These are phyloP conservation scores for Balamuthia mandrillaris DNA, from an alignment of 208 protist genomes.

Conservation along the genomic window DNA sequence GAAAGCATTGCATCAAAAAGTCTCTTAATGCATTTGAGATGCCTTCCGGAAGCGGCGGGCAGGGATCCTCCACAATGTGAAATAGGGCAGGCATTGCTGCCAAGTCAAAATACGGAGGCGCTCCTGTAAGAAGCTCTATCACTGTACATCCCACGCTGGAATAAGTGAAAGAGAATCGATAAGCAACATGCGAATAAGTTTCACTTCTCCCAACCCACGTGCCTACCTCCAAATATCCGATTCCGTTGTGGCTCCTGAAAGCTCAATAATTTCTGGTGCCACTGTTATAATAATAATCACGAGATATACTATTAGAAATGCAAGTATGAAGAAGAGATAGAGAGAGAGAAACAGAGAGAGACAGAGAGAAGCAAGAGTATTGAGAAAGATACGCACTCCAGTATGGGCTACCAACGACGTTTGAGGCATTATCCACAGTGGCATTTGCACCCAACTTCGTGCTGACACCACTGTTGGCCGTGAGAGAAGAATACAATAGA, in stretches of 20 bases:
- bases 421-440: slow-evolving; percentile 64
- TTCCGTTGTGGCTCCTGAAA: slow-evolving; percentile 68
- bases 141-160: slow-evolving; percentile 82
- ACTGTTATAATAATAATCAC: slow-evolving; percentile 50
- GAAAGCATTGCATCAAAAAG: slow-evolving; percentile 78
- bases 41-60: slow-evolving; percentile 75
- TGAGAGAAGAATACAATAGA: too few relatives aligned
- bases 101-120: slow-evolving; percentile 86
- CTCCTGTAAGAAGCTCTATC: slow-evolving; percentile 85
- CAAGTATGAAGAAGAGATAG: neutral
- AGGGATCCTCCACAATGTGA: slow-evolving; percentile 77
- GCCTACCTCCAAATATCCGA: slow-evolving; percentile 79
- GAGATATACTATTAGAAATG: neutral
- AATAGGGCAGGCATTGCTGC: slow-evolving; percentile 79
- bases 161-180: neutral
- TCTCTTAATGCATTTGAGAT: slow-evolving; percentile 67
- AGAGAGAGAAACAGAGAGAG: neutral
- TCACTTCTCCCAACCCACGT: neutral
- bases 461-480: too few relatives aligned
- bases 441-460: too few relatives aligned
- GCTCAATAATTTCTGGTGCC: slow-evolving; percentile 84
- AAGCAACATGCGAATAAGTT: neutral
- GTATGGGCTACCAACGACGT: slow-evolving; percentile 79
- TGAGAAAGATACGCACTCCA: slow-evolving; percentile 74
- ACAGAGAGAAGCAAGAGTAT: neutral